These are phyloP conservation scores for Kurtzmaniella quercitrusa DNA, from an alignment of 1,139 yeast genomes.

Conservation along the genomic window DNA sequence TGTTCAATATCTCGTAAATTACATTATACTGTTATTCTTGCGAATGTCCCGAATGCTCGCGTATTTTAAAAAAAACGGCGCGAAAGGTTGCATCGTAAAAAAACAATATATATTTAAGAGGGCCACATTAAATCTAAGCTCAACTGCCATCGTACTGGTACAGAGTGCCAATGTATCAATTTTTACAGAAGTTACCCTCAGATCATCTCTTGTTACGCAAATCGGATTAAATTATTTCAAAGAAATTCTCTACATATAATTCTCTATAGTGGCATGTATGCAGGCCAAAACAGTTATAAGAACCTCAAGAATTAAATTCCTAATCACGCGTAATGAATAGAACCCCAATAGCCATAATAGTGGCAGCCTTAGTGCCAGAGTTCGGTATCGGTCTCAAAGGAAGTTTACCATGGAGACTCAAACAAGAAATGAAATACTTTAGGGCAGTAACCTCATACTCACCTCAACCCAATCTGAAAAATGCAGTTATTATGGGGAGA, in stretches of 20 bases:
- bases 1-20: background rate
- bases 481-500: constrained; percentile 95
- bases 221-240: too few species aligned
- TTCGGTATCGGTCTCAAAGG: constrained; percentile 86
- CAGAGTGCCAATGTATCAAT: too few species aligned
- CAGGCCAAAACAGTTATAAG: background rate
- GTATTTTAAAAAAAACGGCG: too few species aligned
- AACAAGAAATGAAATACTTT: constrained; percentile 83
- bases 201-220: too few species aligned
- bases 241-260: background rate
- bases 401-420: constrained; percentile 80
- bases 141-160: too few species aligned
- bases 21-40: background rate
- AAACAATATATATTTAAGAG: too few species aligned
- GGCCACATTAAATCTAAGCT: too few species aligned
- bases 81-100: too few species aligned
- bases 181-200: too few species aligned
- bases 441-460: constrained; percentile 60
- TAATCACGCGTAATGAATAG: constrained; percentile 1
- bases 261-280: background rate
- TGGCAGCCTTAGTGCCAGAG: constrained; percentile 79
- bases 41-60: too few species aligned
- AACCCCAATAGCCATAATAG: constrained; percentile 55
- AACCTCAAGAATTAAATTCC: background rate
- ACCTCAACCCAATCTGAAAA: constrained; percentile 28